phyloP scores from a whole-genome alignment of 108 stramenopile species.

The Cyclotella atomus region DNA sequence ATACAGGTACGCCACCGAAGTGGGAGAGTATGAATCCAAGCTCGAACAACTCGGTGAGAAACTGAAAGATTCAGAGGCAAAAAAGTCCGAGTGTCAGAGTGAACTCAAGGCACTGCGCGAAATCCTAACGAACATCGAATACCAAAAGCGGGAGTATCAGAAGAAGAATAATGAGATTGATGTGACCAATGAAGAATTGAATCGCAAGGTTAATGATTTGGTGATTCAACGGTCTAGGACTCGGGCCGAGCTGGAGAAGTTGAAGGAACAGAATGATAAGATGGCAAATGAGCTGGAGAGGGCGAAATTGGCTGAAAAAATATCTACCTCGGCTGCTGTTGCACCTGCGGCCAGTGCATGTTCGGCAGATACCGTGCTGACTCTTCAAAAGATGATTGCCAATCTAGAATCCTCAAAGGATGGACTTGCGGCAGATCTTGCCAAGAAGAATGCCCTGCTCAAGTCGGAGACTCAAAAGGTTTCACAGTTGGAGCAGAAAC shows the following conservation, averaged over 20 bases:
- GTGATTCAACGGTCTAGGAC: constrained; percentile 1
- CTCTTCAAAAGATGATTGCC: constrained; percentile 19
- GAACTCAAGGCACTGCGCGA: constrained; percentile 4
- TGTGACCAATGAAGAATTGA: constrained; percentile 1
- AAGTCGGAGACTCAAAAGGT: constrained; percentile 6
- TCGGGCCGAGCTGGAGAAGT: background rate
- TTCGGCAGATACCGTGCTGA: constrained; percentile 13
- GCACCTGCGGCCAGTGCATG: background rate
- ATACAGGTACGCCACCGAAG: too few species aligned
- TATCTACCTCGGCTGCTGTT: background rate
- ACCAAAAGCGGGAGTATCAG: constrained; percentile 1
- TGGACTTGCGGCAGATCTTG: background rate
- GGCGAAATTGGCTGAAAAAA: background rate
- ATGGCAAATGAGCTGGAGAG: constrained; percentile 5
- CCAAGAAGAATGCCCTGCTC: constrained; percentile 2
- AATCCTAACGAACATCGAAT: background rate
- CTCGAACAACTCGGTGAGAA: background rate
- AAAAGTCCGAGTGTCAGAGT: background rate
- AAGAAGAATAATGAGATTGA: background rate
- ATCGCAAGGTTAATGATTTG: constrained; percentile 1
- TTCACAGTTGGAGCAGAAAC: constrained; percentile 2
- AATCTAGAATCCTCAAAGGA: constrained; percentile 9
- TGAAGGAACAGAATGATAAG: constrained; percentile 2
- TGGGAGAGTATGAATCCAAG: constrained; percentile 1
- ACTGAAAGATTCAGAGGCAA: background rate